Percentiles rank a stretch among this genome's conserved stretches.
These are phyloP conservation scores for Annulohypoxylon stygium DNA, from an alignment of 495 filamentous ascomycete genomes.

Conservation along the genomic window DNA sequence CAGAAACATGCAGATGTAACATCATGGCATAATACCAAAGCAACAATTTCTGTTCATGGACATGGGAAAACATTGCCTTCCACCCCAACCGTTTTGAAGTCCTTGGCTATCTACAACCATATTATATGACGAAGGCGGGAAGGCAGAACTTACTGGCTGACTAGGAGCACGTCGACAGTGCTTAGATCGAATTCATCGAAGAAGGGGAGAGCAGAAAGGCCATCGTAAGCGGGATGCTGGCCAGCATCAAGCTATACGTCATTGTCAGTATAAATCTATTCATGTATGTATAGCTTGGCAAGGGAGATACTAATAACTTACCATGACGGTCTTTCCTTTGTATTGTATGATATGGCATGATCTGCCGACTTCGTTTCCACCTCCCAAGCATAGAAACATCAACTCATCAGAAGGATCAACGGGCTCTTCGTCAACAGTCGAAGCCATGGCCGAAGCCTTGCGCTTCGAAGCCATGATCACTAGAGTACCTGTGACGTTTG, in stretches of 20 bases:
- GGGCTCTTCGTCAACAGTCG: slow-evolving; percentile 71
- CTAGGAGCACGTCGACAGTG: slow-evolving; percentile 94
- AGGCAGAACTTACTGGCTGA: slow-evolving; percentile 87
- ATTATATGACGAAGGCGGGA: slow-evolving; percentile 34
- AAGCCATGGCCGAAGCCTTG: slow-evolving; percentile 76
- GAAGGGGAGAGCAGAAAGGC: slow-evolving; percentile 91
- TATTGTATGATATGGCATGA: slow-evolving; percentile 99
- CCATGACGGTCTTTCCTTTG: slow-evolving; percentile 99
- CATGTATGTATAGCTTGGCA: background rate
- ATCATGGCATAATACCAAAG: slow-evolving; percentile 7
- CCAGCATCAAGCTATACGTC: slow-evolving; percentile 87
- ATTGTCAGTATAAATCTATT: slow-evolving; percentile 8
- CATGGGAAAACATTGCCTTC: slow-evolving; percentile 22
- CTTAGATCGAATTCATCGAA: slow-evolving; percentile 99
- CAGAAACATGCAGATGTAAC: slow-evolving; percentile 15
- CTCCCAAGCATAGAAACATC: slow-evolving; percentile 91
- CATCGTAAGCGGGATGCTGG: slow-evolving; percentile 97
- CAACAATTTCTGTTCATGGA: slow-evolving; percentile 13
- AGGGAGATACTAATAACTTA: slow-evolving; percentile 59
- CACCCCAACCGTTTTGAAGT: slow-evolving; percentile 38
- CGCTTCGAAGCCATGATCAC: slow-evolving; percentile 78
- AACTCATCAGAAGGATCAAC: slow-evolving; percentile 87
- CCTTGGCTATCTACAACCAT: slow-evolving; percentile 32
- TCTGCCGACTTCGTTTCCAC: slow-evolving; percentile 95
- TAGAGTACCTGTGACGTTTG: background rate